Evolutionary conservation across 2,329 filamentous ascomycete species (phyloP).

Genomic region (Pezicula rhizophila): DNA sequence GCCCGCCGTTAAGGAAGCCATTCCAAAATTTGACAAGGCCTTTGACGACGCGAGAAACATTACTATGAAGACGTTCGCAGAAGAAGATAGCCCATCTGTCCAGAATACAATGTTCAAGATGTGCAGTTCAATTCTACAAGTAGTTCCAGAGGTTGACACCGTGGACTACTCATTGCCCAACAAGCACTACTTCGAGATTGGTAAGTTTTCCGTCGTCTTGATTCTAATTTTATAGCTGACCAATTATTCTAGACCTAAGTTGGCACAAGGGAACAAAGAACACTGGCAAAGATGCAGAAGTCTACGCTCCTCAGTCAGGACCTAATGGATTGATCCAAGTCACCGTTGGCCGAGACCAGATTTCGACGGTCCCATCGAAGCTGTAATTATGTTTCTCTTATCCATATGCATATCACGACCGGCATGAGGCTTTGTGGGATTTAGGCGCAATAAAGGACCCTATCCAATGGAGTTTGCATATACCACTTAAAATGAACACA

Average conservation of each 20-base stretch:
- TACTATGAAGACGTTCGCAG: conserved; percentile 86
- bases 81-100: conserved; percentile 85
- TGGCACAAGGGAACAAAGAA: conserved; percentile 97
- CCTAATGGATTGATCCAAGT: conserved; percentile 96
- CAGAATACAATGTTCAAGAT: conserved; percentile 99
- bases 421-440: background rate
- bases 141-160: conserved; percentile 62
- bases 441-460: background rate
- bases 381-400: conserved; percentile 14
- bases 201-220: conserved; percentile 42
- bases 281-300: conserved; percentile 89
- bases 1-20: conserved; percentile 58
- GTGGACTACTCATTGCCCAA: conserved; percentile 87
- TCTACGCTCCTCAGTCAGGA: conserved; percentile 86
- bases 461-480: too few species aligned
- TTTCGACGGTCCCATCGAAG: conserved; percentile 12
- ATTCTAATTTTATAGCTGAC: conserved; percentile 8
- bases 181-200: conserved; percentile 98
- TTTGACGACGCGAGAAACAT: conserved; percentile 74
- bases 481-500: too few species aligned
- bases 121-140: conserved; percentile 77
- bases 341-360: conserved; percentile 59
- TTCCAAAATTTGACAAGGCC: conserved; percentile 68
- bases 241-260: conserved; percentile 62
- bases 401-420: background rate